Evolutionary conservation across 1,284 basidiomycete genomes (phyloP).

Genomic region (Apiotrichum porosum): DNA sequence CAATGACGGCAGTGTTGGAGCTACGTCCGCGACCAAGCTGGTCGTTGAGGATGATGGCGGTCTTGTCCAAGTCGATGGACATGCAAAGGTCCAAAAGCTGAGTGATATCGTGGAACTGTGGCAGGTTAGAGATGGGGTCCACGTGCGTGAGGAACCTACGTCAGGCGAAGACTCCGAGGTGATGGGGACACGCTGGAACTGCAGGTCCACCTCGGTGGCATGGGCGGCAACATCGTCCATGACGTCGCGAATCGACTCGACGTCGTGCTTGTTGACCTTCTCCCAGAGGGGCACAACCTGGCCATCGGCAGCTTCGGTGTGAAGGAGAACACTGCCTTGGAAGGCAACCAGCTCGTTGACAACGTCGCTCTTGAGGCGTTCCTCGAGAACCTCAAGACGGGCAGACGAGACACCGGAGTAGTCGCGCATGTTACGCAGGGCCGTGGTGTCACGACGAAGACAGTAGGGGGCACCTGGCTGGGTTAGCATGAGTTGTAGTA

Average conservation of each 20-base stretch:
- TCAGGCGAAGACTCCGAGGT: slow-evolving; percentile 60
- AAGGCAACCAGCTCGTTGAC: slow-evolving; percentile 74
- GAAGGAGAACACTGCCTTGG: slow-evolving; percentile 77
- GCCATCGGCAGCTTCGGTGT: slow-evolving; percentile 83
- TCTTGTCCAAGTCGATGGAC: slow-evolving; percentile 63
- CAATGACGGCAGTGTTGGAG: slow-evolving; percentile 80
- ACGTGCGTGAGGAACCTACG: slow-evolving; percentile 28
- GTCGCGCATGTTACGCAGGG: slow-evolving; percentile 79
- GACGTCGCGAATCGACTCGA: slow-evolving; percentile 82
- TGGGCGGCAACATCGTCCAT: slow-evolving; percentile 61
- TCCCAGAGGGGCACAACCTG: slow-evolving; percentile 94
- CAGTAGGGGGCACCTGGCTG: slow-evolving; percentile 43
- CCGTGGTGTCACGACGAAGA: slow-evolving; percentile 66
- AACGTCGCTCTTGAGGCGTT: slow-evolving; percentile 86
- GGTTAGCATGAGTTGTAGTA: not conserved
- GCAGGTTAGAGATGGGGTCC: not conserved
- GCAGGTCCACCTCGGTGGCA: slow-evolving; percentile 57
- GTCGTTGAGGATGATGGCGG: slow-evolving; percentile 91
- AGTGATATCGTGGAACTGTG: slow-evolving; percentile 57
- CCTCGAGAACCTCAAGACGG: slow-evolving; percentile 82
- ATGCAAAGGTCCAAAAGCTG: slow-evolving; percentile 75
- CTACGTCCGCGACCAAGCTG: slow-evolving; percentile 94
- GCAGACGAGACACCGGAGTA: slow-evolving; percentile 87
- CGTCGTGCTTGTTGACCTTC: slow-evolving; percentile 69
- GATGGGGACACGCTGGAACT: slow-evolving; percentile 83